Percentiles rank a stretch among this genome's conserved stretches.
phyloP scores from a whole-genome alignment of 2,329 filamentous ascomycete genomes.

The Penicillium rolfsii region DNA sequence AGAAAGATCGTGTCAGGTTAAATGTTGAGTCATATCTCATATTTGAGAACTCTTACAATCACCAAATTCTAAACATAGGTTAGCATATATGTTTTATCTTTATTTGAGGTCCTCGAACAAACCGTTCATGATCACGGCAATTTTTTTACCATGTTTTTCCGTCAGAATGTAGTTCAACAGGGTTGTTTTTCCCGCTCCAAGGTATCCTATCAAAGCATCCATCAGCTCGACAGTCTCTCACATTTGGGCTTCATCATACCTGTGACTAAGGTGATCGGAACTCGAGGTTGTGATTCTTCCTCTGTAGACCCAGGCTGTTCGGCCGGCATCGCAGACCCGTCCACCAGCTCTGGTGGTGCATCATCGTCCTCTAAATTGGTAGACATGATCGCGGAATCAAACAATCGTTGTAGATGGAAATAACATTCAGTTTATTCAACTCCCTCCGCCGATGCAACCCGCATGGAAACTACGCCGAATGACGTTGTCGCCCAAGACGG shows the following conservation, averaged over 20 bases:
- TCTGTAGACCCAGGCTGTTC: constrained; percentile 27
- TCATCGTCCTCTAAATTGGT: constrained; percentile 47
- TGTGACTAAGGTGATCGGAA: constrained; percentile 56
- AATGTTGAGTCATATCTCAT: background rate
- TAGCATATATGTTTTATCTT: constrained; percentile 22
- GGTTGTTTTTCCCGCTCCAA: constrained; percentile 94
- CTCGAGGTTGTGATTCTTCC: constrained; percentile 41
- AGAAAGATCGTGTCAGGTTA: constrained; percentile 6
- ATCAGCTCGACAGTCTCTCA: constrained; percentile 1
- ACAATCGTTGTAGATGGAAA: background rate
- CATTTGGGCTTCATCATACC: constrained; percentile 36
- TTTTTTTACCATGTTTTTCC: constrained; percentile 94
- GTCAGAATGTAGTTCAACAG: constrained; percentile 94
- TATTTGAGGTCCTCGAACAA: constrained; percentile 30
- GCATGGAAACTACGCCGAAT: constrained; percentile 18
- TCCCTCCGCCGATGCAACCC: background rate
- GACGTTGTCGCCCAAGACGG: constrained; percentile 28
- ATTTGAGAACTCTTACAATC: constrained; percentile 61
- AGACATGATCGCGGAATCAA: constrained; percentile 22
- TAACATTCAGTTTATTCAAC: background rate
- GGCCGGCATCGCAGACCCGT: constrained; percentile 38
- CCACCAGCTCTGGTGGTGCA: constrained; percentile 49
- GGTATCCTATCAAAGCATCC: constrained; percentile 67
- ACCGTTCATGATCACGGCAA: constrained; percentile 96
- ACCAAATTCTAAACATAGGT: constrained; percentile 67